Evolutionary conservation across 2,329 filamentous ascomycete species (phyloP).

Genomic region (Epichloe sylvatica): DNA sequence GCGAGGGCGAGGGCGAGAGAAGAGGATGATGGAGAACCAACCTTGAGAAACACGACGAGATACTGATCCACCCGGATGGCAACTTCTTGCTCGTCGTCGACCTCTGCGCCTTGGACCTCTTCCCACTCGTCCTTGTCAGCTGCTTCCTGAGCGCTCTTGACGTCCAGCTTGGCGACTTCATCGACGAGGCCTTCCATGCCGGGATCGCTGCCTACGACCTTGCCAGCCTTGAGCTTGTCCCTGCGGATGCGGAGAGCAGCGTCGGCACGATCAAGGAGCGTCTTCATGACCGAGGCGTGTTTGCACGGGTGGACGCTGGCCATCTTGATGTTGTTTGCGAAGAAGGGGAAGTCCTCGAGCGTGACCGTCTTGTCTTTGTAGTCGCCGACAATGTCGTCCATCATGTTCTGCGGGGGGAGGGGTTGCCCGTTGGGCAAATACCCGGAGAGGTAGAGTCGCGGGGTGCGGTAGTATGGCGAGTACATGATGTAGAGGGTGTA

Average conservation of each 20-base stretch:
- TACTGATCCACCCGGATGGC: slow-evolving; percentile 83
- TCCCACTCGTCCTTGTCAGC: slow-evolving; percentile 51
- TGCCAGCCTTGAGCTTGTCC: slow-evolving; percentile 58
- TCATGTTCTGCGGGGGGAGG: slow-evolving; percentile 66
- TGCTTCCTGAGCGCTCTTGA: slow-evolving; percentile 36
- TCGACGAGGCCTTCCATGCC: slow-evolving; percentile 82
- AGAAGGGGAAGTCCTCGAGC: slow-evolving; percentile 92
- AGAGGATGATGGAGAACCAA: slow-evolving; percentile 16
- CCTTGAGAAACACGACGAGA: slow-evolving; percentile 75
- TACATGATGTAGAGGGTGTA: slow-evolving; percentile 99
- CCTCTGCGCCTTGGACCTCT: slow-evolving; percentile 45
- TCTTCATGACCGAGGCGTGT: slow-evolving; percentile 96
- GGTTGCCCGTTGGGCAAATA: slow-evolving; percentile 70
- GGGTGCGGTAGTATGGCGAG: slow-evolving; percentile 90
- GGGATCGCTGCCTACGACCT: slow-evolving; percentile 29
- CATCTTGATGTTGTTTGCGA: slow-evolving; percentile 84
- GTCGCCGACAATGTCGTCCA: slow-evolving; percentile 92
- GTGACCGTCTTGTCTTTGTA: slow-evolving; percentile 99
- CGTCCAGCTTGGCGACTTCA: slow-evolving; percentile 54
- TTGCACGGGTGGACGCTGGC: slow-evolving; percentile 94
- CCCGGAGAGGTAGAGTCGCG: slow-evolving; percentile 85
- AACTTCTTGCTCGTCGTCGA: slow-evolving; percentile 57
- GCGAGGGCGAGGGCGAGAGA: too few species aligned
- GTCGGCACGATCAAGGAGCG: slow-evolving; percentile 85
- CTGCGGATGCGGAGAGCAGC: slow-evolving; percentile 79